Base-by-base conservation (phyloP, 1,139 yeast genomes). In the Groenewaldozyma auringiensis region DNA sequence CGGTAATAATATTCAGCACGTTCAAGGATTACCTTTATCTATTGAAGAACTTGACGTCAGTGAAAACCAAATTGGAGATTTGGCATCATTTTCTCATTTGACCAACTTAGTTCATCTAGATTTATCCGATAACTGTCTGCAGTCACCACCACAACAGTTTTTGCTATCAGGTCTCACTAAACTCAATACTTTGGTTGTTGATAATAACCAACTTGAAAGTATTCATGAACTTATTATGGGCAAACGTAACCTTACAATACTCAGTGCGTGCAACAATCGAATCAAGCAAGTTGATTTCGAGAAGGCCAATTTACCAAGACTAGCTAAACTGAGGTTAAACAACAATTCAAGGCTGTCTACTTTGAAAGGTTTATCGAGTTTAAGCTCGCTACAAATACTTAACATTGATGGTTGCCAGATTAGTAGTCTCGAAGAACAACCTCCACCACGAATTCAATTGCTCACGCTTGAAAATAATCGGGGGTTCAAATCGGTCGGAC, bases 21-120 rank as follows among this genome's bases (percentile, higher is more conserved):
- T 68, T 40, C 63, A 65, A 14, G 73, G 72, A 1, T 49, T 66
- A 3, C 67, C 71, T 2, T 21, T 48, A 1, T 44, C 60, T 2
- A 38, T 66, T n/a, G 52, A 59, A 29, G 52, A 50, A 1, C 51
- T 68, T 29, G 45, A 57, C 16, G 58, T 65, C 8, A 49, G 61
- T 22, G 37, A 55, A 33, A 69, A 69, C 51, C 50, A 49, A 18
- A 52, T 69, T 4, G 57, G 60, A 22, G 65, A 63, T 35, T 47
- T 64, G 37, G 58, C 63, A 9, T 51, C 62, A 9, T 61, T 65
- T 47, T 54, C 58, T 36, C 52, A 52, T 34, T 50, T 66, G 33
- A 35, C 60, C 16, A 59, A 62, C 31, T 55, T 70, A 21, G 64
- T 55, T 35, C 53, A 53, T 36, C 44, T 65, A 33, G 56, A 59